phyloP scores from a whole-genome alignment of 2,329 filamentous ascomycete species.

The Microdochium paspali region DNA sequence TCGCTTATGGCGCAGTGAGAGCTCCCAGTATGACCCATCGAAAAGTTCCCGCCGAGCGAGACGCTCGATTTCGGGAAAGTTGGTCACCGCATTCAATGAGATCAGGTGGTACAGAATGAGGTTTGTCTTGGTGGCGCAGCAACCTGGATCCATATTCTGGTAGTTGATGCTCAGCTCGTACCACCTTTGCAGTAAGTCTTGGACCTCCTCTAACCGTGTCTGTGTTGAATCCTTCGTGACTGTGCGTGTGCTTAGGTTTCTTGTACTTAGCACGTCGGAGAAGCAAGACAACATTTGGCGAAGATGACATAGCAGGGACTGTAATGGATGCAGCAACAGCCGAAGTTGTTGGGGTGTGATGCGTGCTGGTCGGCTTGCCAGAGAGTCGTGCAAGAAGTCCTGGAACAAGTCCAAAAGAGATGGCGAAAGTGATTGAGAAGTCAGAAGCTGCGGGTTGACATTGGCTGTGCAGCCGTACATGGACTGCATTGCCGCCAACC shows the following conservation, averaged over 20 bases:
- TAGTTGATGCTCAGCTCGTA: conserved; percentile 52
- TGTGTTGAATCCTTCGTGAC: conserved; percentile 52
- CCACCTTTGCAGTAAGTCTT: conserved; percentile 56
- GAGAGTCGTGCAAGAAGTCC: conserved; percentile 56
- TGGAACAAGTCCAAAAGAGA: conserved; percentile 59
- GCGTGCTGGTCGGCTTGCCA: conserved; percentile 34
- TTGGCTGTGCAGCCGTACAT: conserved; percentile 41
- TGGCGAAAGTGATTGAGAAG: conserved; percentile 39
- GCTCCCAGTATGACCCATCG: conserved; percentile 44
- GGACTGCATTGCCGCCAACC: conserved; percentile 49
- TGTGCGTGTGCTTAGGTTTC: conserved; percentile 29
- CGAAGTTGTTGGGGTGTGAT: conserved; percentile 49
- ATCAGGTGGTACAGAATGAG: conserved; percentile 63
- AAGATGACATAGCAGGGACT: conserved; percentile 54
- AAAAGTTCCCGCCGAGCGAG: conserved; percentile 53
- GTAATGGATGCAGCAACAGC: conserved; percentile 59
- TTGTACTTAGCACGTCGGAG: conserved; percentile 39
- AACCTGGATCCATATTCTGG: conserved; percentile 44
- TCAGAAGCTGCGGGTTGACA: conserved; percentile 41
- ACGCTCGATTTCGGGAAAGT: conserved; percentile 58
- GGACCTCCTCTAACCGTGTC: conserved; percentile 53
- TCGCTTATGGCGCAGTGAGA: conserved; percentile 47
- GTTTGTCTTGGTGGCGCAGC: conserved; percentile 53
- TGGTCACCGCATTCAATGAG: conserved; percentile 57
- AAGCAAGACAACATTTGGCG: conserved; percentile 58